These are phyloP conservation scores for Ashbya aceris DNA, from an alignment of 1,139 yeast species.

Conservation along the genomic window DNA sequence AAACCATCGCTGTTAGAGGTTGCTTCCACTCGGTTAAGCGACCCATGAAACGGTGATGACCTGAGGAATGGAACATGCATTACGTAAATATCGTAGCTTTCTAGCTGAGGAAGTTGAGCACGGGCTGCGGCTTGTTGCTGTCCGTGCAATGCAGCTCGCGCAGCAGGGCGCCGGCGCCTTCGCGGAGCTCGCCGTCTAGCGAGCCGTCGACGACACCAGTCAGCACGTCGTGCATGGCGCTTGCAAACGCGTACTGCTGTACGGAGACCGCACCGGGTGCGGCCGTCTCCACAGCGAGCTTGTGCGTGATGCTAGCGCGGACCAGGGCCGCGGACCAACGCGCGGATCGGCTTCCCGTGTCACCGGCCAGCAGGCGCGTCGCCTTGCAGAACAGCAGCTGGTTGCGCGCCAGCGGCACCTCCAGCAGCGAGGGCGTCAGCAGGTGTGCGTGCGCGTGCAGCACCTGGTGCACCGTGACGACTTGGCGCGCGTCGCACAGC, in stretches of 20 bases:
- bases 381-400: constrained; percentile 10
- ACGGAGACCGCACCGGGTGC: too few relatives aligned
- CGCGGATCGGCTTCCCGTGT: neutral
- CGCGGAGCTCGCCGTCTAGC: neutral
- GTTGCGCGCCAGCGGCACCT: constrained; percentile 6
- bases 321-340: constrained; percentile 14
- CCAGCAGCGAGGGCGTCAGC: constrained; percentile 3
- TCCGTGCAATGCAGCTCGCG: neutral
- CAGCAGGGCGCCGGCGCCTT: neutral
- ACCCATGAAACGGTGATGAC: constrained; percentile 91
- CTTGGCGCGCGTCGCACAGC: constrained; percentile 7
- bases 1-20: constrained; percentile 95
- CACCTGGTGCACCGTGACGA: constrained; percentile 14
- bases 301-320: constrained; percentile 20
- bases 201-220: too few relatives aligned
- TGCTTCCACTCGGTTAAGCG: constrained; percentile 51
- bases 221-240: too few relatives aligned
- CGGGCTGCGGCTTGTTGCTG: neutral
- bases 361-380: neutral
- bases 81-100: constrained; percentile 1
- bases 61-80: constrained; percentile 69
- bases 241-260: too few relatives aligned
- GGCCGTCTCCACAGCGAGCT: constrained; percentile 8
- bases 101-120: neutral
- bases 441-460: constrained; percentile 8